These are phyloP conservation scores for Domatiomyces catenatus DNA, from an alignment of 2,329 filamentous ascomycete genomes.

Conservation along the genomic window DNA sequence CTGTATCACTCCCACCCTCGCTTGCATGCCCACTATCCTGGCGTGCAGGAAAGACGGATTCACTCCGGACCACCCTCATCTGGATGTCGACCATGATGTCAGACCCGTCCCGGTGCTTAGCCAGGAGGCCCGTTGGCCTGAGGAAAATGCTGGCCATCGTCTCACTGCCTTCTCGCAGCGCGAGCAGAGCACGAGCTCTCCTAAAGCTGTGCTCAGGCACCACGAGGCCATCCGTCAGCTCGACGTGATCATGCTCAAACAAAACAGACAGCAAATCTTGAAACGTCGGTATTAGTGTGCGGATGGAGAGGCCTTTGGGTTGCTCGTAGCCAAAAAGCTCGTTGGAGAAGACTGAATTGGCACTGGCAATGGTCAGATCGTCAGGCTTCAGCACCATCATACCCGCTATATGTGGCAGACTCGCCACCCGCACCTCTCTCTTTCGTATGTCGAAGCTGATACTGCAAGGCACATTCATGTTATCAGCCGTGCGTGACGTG, in stretches of 20 bases:
- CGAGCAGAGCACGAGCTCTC: conserved; percentile 68
- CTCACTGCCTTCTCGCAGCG: conserved; percentile 64
- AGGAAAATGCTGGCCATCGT: conserved; percentile 68
- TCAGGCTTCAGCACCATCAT: conserved; percentile 82
- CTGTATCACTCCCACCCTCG: conserved; percentile 46
- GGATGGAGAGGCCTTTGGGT: conserved; percentile 66
- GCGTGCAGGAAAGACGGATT: conserved; percentile 46
- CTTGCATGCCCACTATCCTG: conserved; percentile 42
- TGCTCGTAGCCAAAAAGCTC: conserved; percentile 80
- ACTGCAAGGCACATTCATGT: conserved; percentile 69
- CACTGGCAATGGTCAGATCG: conserved; percentile 68
- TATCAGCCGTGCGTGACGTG: conserved; percentile 63
- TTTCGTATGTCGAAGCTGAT: conserved; percentile 57
- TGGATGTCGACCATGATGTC: conserved; percentile 91
- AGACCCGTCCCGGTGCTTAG: conserved; percentile 76
- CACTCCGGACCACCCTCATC: conserved; percentile 88
- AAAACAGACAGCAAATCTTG: conserved; percentile 68
- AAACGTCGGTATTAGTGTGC: conserved; percentile 70
- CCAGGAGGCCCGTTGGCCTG: conserved; percentile 67
- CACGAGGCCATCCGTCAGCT: conserved; percentile 82
- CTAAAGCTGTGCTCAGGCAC: conserved; percentile 93
- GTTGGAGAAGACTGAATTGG: conserved; percentile 86
- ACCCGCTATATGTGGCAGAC: conserved; percentile 91
- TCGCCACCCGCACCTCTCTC: conserved; percentile 68
- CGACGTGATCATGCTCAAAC: conserved; percentile 71